Conservation (phyloP, 495 filamentous ascomycete genomes). For the Penicillium ucsense region DNA sequence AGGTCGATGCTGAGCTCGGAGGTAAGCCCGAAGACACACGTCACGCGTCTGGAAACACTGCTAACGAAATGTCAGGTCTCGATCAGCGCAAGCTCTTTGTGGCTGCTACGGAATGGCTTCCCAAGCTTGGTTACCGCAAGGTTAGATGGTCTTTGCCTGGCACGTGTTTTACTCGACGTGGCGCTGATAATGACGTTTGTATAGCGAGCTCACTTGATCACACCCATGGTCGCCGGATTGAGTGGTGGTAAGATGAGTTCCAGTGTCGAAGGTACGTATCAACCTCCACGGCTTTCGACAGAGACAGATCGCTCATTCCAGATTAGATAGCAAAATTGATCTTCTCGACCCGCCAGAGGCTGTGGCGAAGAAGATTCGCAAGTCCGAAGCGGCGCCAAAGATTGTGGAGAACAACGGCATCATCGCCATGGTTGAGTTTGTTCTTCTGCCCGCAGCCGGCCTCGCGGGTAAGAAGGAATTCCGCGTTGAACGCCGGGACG, state of each 20-base stretch:
- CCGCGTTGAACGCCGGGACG: constrained; percentile 27
- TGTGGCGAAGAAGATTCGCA: constrained; percentile 71
- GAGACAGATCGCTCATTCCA: constrained; percentile 6
- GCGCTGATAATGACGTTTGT: neutral
- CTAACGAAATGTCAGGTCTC: neutral
- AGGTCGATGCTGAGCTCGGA: constrained; percentile 69
- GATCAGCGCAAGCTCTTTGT: constrained; percentile 47
- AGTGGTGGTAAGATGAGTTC: constrained; percentile 74
- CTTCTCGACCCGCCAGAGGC: constrained; percentile 66
- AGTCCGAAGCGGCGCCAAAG: constrained; percentile 65
- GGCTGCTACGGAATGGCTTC: constrained; percentile 51
- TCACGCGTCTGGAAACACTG: neutral
- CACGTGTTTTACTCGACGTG: neutral
- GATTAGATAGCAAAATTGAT: constrained; percentile 60
- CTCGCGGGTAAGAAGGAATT: constrained; percentile 29
- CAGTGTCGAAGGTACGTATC: constrained; percentile 30
- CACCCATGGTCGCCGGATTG: constrained; percentile 81
- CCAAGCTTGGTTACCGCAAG: constrained; percentile 41
- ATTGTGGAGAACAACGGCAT: constrained; percentile 79
- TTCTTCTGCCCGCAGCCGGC: constrained; percentile 62
- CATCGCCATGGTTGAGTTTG: constrained; percentile 70
- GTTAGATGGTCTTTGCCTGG: constrained; percentile 4
- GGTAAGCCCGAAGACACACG: constrained; percentile 44
- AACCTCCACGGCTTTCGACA: neutral
- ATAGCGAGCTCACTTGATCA: constrained; percentile 75